A percentile compares a stretch with the other conserved stretches of the same genome.
phyloP scores from a whole-genome alignment of 2,329 filamentous ascomycete species.

The Cadophora luteo-olivacea region DNA sequence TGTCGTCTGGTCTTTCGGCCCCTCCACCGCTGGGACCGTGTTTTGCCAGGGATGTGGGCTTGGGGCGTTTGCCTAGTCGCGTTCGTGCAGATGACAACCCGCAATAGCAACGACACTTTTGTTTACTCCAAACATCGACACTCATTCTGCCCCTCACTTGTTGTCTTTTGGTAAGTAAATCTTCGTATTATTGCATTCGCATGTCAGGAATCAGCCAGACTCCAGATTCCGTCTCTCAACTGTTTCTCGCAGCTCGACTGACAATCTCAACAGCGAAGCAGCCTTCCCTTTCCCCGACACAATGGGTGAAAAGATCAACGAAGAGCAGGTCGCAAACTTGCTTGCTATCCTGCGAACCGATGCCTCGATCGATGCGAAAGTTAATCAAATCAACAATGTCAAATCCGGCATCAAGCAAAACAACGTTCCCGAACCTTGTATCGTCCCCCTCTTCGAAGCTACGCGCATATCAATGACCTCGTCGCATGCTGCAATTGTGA shows the following conservation, averaged over 20 bases:
- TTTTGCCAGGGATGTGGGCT: slow-evolving; percentile 11
- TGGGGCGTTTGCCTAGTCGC: slow-evolving; percentile 12
- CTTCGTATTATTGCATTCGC: neutral
- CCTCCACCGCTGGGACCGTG: neutral
- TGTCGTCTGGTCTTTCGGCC: neutral
- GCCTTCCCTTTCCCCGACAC: slow-evolving; percentile 17
- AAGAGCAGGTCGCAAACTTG: slow-evolving; percentile 63
- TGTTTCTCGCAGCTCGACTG: slow-evolving; percentile 6
- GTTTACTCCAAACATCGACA: slow-evolving; percentile 24
- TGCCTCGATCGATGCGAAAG: slow-evolving; percentile 71
- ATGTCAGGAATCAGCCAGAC: neutral
- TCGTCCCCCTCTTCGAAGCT: slow-evolving; percentile 81
- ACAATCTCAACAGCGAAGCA: slow-evolving; percentile 6
- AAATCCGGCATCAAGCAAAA: slow-evolving; percentile 93
- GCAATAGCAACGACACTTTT: slow-evolving; percentile 19
- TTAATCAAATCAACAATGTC: slow-evolving; percentile 73
- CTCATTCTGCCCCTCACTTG: neutral
- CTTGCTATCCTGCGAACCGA: slow-evolving; percentile 63
- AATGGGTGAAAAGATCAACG: slow-evolving; percentile 64
- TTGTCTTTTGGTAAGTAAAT: slow-evolving; percentile 18
- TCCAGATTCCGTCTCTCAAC: neutral
- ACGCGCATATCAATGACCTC: slow-evolving; percentile 77
- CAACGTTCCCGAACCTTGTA: slow-evolving; percentile 78
- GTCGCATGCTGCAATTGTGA: slow-evolving; percentile 78
- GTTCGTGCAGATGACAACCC: slow-evolving; percentile 23